Percentiles rank a stretch among this genome's conserved stretches.
Evolutionary conservation across 768 basidiomycete species (phyloP).

Genomic region (Aureoboletus auriporus): DNA sequence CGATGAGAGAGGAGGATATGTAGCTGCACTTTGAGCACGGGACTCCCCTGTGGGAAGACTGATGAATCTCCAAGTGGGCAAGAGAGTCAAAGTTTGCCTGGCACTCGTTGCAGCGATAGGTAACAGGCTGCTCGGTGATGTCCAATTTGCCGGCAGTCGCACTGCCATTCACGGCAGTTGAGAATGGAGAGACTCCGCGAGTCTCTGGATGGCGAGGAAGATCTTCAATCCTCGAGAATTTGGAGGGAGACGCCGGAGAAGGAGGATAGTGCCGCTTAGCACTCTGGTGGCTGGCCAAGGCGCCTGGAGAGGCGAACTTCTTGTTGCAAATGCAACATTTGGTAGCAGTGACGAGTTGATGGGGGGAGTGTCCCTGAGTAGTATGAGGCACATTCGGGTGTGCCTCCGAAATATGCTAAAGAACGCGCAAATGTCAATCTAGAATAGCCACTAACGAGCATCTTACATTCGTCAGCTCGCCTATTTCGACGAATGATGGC

Average conservation of each 20-base stretch:
- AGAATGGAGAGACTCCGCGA: slow-evolving; percentile 3
- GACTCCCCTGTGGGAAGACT: slow-evolving; percentile 16
- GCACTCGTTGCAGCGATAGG: slow-evolving; percentile 20
- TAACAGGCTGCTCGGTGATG: background rate
- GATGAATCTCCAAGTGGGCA: slow-evolving; percentile 18
- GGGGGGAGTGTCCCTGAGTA: background rate
- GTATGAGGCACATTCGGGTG: slow-evolving; percentile 10
- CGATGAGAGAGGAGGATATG: slow-evolving; percentile 18
- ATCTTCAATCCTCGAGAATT: background rate
- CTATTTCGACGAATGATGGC: slow-evolving; percentile 19
- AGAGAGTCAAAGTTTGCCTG: slow-evolving; percentile 12
- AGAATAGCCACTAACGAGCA: background rate
- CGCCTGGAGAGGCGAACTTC: slow-evolving; percentile 17
- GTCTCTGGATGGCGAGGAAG: slow-evolving; percentile 1
- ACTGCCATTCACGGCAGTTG: background rate
- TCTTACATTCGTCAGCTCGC: slow-evolving; percentile 17
- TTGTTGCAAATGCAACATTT: slow-evolving; percentile 25
- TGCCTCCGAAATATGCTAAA: slow-evolving; percentile 21
- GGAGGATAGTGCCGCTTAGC: slow-evolving; percentile 20
- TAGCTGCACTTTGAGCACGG: slow-evolving; percentile 24
- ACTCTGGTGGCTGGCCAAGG: slow-evolving; percentile 17
- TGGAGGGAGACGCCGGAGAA: slow-evolving; percentile 5
- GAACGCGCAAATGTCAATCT: slow-evolving; percentile 3
- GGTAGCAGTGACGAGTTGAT: slow-evolving; percentile 7
- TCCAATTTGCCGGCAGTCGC: background rate